These are phyloP conservation scores for Lasiodiplodia sp. DNA, from an alignment of 2,329 filamentous ascomycete species.

Conservation along the genomic window DNA sequence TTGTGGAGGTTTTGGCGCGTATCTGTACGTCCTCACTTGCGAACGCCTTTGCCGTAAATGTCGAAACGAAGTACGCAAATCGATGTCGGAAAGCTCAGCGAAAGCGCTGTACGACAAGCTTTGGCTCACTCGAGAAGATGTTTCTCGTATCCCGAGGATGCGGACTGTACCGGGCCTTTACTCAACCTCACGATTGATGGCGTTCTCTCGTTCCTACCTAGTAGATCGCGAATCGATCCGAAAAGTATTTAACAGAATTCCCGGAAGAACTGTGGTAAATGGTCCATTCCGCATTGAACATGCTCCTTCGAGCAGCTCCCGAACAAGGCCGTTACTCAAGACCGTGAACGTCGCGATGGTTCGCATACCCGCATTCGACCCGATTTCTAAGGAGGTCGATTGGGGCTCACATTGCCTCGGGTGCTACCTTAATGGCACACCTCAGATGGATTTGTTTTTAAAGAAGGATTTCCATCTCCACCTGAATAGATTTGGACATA, in stretches of 20 bases:
- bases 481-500: not conserved
- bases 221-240: not conserved
- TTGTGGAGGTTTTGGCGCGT: slow-evolving; percentile 49
- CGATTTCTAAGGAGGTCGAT: not conserved
- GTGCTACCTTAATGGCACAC: not conserved
- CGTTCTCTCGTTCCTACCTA: not conserved
- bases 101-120: not conserved
- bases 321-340: not conserved
- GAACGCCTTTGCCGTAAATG: slow-evolving; percentile 47
- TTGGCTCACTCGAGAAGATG: not conserved
- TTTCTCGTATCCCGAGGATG: not conserved
- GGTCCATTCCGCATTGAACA: not conserved
- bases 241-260: not conserved
- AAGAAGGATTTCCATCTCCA: not conserved
- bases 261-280: not conserved
- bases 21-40: slow-evolving; percentile 51
- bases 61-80: no score
- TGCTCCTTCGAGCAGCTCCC: no score
- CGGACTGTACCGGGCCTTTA: not conserved
- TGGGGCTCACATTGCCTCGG: not conserved
- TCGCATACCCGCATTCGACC: not conserved
- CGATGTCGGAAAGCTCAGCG: no score
- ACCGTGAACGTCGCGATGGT: not conserved
- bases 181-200: not conserved
- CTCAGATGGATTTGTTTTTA: not conserved